Evolutionary conservation across 2,329 filamentous ascomycete species (phyloP), one percentile per base, ranked within the genome.

Genomic region (Trichoderma citrinoviride): DNA sequence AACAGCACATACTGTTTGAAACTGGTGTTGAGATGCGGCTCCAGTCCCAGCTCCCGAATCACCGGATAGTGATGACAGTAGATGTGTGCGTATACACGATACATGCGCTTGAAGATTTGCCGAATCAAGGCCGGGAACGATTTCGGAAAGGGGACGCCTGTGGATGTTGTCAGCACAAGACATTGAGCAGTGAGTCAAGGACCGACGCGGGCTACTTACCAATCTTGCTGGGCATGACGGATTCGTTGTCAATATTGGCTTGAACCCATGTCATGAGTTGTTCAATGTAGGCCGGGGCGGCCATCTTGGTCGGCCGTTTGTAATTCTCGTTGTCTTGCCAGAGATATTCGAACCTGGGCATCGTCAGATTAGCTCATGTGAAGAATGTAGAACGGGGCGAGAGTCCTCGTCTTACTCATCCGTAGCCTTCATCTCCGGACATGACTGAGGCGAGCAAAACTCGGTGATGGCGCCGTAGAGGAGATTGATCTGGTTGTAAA

Each of bases 1-100:
- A 99, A 99, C 66, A 99, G 85, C 68, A 99, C 95, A 75, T 98
- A 99, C 79, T 99, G 95, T 85, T 99, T 99, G 87, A 99, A 99
- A 80, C 92, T 96, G 15, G 95, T 99, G 80, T 99, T 99, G 70
- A 99, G 86, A 78, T 99, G 95, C 50, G 96, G 93, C 79, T 99
- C 95, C 65, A 99, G 85, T 23, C 95, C 95, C 44, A 99, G 86
- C 76, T 97, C 93, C 66, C 96, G 90, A 71, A 99, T 90, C 70
- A 99, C 93, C 41, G 93, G 93, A 80, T 99, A 99, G 81, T 99
- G 95, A 79, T 99, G 95, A 82, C 96, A 99, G 86, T 99, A 99
- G 72, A 99, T 97, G 81, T 99, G 95, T 49, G 95, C 95, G 77
- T 99, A 99, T 68, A 99, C 94, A 71, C 95, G 90, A 80, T 98